Conservation (phyloP, 2,329 filamentous ascomycete genomes). For the Periconia macrospinosa region DNA sequence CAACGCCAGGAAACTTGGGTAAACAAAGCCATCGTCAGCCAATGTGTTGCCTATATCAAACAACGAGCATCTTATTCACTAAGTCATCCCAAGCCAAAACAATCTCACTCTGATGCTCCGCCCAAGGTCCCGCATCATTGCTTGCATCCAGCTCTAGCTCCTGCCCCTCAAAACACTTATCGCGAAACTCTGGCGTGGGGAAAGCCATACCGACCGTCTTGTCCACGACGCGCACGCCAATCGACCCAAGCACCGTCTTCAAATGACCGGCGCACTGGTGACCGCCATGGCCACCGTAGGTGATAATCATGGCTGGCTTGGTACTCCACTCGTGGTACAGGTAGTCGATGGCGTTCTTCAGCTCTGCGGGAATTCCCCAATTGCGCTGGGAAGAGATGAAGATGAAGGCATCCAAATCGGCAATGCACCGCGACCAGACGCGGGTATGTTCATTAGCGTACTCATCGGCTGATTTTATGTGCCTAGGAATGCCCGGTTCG, state of each 20-base stretch:
- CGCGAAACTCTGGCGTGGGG: neutral
- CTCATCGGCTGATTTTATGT: constrained; percentile 40
- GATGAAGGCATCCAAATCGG: constrained; percentile 52
- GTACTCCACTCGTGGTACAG: constrained; percentile 61
- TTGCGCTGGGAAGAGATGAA: constrained; percentile 62
- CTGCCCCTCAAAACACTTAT: neutral
- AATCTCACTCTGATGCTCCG: neutral
- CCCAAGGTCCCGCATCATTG: neutral
- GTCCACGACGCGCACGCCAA: neutral
- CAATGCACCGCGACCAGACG: constrained; percentile 51
- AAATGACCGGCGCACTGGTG: neutral
- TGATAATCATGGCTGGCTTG: constrained; percentile 58
- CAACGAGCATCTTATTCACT: neutral
- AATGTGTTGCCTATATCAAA: neutral
- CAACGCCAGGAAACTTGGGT: too few species aligned
- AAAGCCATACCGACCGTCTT: neutral
- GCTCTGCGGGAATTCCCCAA: constrained; percentile 54
- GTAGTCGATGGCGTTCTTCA: constrained; percentile 67
- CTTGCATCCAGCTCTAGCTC: neutral
- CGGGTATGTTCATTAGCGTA: constrained; percentile 48
- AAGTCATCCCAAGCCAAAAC: neutral
- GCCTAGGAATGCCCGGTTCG: constrained; percentile 46
- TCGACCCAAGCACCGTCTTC: neutral
- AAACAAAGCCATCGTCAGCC: too few species aligned
- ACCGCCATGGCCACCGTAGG: constrained; percentile 56